phyloP scores from a whole-genome alignment of 345 rosid species.

The Murraya paniculata region DNA sequence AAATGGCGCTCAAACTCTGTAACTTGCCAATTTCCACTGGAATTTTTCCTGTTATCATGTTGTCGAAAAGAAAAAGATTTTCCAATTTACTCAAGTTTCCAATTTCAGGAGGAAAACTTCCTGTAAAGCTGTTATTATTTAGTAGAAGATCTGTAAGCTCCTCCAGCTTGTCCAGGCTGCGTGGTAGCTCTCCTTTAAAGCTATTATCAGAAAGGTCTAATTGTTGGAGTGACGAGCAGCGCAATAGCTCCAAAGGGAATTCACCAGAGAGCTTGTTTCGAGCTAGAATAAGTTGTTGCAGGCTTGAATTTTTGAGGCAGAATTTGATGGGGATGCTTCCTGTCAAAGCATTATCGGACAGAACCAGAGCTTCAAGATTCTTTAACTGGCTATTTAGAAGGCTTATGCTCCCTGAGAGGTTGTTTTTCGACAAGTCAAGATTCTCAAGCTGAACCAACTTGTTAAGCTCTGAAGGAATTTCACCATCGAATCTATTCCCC shows the following conservation, averaged over 20 bases:
- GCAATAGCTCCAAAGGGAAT: conserved; percentile 57
- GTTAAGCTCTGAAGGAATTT: conserved; percentile 54
- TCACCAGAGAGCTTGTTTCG: conserved; percentile 57
- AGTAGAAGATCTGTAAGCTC: conserved; percentile 42
- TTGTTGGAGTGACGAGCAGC: conserved; percentile 53
- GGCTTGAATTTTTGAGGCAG: conserved; percentile 48
- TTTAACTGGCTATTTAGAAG: conserved; percentile 37
- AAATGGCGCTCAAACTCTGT: conserved; percentile 43
- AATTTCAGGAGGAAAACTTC: conserved; percentile 47
- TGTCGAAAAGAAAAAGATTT: conserved; percentile 53
- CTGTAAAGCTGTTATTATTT: conserved; percentile 49
- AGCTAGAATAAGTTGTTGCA: conserved; percentile 49
- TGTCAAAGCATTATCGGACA: conserved; percentile 48
- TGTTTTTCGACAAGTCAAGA: conserved; percentile 67
- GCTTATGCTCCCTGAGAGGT: conserved; percentile 59
- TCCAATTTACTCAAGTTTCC: conserved; percentile 65
- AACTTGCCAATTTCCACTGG: conserved; percentile 68
- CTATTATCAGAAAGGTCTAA: conserved; percentile 63
- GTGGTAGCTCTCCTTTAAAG: conserved; percentile 55
- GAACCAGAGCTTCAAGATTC: conserved; percentile 45
- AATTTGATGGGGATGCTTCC: conserved; percentile 54
- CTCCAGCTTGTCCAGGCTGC: conserved; percentile 48
- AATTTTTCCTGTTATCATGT: conserved; percentile 59
- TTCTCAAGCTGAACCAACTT: conserved; percentile 43
- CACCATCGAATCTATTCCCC: conserved; percentile 55